Evolutionary conservation across 2,329 filamentous ascomycete genomes (phyloP), one percentile per base, ranked within the genome.

Genomic region (Aspergillus awamori): DNA sequence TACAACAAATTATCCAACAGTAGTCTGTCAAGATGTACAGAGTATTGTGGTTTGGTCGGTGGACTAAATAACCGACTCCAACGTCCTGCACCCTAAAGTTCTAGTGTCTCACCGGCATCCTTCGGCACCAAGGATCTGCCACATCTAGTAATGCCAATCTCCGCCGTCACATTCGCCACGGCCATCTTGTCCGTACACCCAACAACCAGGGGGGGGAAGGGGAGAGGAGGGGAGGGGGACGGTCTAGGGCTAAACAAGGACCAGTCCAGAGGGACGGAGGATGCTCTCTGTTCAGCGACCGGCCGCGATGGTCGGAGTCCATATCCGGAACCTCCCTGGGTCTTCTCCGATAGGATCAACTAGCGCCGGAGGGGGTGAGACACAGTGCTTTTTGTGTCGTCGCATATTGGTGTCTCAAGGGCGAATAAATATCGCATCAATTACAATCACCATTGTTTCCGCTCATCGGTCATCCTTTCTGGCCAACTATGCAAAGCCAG

Each of bases 321-420:
- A 41, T 49, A 38, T 59, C 38, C 48, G 53, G 49, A 45, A 17
- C 43, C 10, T 7, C 47, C 51, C 57, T 57, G 60, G 52, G 51
- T 62, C 45, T 56, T 38, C 55, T 56, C 60, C 52, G 60, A 57
- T 56, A 56, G 60, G 60, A 39, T 58, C 51, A 55, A 43, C 51
- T 55, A 53, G 60, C 57, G 48, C 53, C 60, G 45, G 20, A 43
- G 38, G 57, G 41, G 47, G 47, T 51, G 47, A 51, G 47, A 51
- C 47, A 30, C 20, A 5, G 45, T 49, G 45, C 22, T 49, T 20
- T 20, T 20, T 20, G 15, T 49, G 26, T 49, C 45, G 22, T 24
- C 7, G 45, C 10, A 22, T 36, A 36, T 24, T 24, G 41, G 20
- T 36, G 41, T 45, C 41, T 45, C 41, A 13, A n/a, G 45, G 15